A percentile compares a stretch with the other conserved stretches of the same genome.
Conservation (phyloP, 805 yeast species). For the Naumovozyma baii region DNA sequence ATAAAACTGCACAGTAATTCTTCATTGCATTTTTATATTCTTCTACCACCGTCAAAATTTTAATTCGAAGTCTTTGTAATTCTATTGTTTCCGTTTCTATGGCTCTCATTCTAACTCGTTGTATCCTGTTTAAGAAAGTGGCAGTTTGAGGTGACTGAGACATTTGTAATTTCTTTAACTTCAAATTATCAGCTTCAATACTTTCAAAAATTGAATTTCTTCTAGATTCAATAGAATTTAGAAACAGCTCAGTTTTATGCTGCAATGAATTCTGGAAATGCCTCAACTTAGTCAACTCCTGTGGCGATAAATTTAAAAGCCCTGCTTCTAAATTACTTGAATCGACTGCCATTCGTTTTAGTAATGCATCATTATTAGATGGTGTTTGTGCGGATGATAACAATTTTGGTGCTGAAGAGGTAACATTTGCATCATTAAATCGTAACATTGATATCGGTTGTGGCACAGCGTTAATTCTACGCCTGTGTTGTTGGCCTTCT, state of each 20-base stretch:
- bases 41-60: conserved; percentile 18
- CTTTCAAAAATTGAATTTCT: conserved; percentile 19
- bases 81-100: conserved; percentile 27
- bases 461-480: neutral
- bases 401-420: neutral
- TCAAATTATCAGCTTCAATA: conserved; percentile 17
- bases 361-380: neutral
- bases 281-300: conserved; percentile 14
- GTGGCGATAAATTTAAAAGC: conserved; percentile 6
- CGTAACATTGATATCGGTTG: neutral
- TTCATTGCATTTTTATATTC: conserved; percentile 22
- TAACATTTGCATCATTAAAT: neutral
- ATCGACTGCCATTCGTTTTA: neutral
- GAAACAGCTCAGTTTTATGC: conserved; percentile 18
- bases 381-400: neutral
- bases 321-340: neutral
- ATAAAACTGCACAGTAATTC: conserved; percentile 13
- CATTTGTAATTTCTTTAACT: conserved; percentile 12
- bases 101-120: conserved; percentile 25
- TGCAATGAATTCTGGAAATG: conserved; percentile 19
- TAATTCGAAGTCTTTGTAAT: conserved; percentile 19
- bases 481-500: neutral
- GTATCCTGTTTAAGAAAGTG: conserved; percentile 18
- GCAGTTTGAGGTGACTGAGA: conserved; percentile 14
- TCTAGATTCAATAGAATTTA: conserved; percentile 20